These are phyloP conservation scores for Theobroma cacao DNA, from an alignment of 345 rosid species.

Conservation along the genomic window DNA sequence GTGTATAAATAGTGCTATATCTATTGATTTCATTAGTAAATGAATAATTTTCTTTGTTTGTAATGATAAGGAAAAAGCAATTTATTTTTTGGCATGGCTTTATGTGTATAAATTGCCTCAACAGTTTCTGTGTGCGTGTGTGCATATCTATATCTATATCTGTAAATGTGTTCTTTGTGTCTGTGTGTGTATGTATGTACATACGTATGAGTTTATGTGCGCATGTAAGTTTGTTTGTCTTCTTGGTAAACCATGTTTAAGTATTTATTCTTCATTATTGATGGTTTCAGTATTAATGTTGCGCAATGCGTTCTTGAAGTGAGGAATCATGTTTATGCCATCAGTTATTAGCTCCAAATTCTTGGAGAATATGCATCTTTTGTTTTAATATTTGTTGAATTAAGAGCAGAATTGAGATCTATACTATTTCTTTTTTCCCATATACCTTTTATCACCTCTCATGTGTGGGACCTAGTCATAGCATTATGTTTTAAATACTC, in stretches of 20 bases:
- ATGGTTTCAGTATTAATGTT: background rate
- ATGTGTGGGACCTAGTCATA: background rate
- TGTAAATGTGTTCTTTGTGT: background rate
- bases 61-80: background rate
- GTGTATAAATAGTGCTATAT: background rate
- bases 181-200: background rate
- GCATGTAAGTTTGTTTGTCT: background rate
- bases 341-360: background rate
- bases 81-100: background rate
- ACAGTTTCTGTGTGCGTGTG: background rate
- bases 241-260: background rate
- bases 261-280: background rate
- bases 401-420: background rate
- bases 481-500: conserved; percentile 4
- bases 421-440: background rate
- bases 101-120: background rate
- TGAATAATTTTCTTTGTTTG: background rate
- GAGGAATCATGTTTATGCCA: background rate
- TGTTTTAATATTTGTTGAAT: background rate
- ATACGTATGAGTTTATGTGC: too few relatives aligned
- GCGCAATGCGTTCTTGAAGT: conserved; percentile 1
- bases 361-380: background rate
- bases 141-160: background rate
- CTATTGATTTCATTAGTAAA: background rate
- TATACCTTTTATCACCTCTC: background rate